Evolutionary conservation across 257 asterid species (phyloP), one percentile per base, ranked within the genome.

Genomic region (Jacaranda mimosifolia): DNA sequence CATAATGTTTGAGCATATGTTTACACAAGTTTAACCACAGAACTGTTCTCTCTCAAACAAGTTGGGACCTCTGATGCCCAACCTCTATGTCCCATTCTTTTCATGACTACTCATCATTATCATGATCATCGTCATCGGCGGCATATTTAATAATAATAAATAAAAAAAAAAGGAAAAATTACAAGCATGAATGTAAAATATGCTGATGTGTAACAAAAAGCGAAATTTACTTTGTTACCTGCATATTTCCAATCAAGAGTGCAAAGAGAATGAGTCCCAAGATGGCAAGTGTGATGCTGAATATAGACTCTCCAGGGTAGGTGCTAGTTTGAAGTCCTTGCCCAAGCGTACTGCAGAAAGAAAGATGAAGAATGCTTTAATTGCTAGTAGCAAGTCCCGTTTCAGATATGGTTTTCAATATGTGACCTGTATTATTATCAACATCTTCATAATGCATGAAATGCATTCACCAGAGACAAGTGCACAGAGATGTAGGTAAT

Each of bases 261-360:
- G 99, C 99, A 82, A 96, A 96, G 79, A 96, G 98, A 79, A 96
- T 85, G 80, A 96, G 97, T 52, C 99, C 99, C 77, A 87, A 87
- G 75, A 96, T 96, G 73, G 98, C 99, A 56, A 96, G 94, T 39
- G 96, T 96, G 62, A 96, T 96, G 85, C 98, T 92, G 90, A 96
- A 96, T 70, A 96, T 75, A 55, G 98, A 89, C 89, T 96, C 99
- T 77, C 99, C 99, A 14, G 94, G 93, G 76, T 83, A 96, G 53
- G 98, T 96, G 84, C 99, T 96, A 66, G 98, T 96, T 81, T 94
- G 81, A 79, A 96, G 97, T 77, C 98, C 98, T 86, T 96, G 99
- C 40, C 99, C 99, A 79, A 93, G 98, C 52, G 99, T 93, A 85
- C 99, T 96, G 92, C 85, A 75, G 48, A 49, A 63, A 19, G 72